These are phyloP conservation scores for Macrophomina tecta DNA, from an alignment of 2,329 filamentous ascomycete species.

Conservation along the genomic window DNA sequence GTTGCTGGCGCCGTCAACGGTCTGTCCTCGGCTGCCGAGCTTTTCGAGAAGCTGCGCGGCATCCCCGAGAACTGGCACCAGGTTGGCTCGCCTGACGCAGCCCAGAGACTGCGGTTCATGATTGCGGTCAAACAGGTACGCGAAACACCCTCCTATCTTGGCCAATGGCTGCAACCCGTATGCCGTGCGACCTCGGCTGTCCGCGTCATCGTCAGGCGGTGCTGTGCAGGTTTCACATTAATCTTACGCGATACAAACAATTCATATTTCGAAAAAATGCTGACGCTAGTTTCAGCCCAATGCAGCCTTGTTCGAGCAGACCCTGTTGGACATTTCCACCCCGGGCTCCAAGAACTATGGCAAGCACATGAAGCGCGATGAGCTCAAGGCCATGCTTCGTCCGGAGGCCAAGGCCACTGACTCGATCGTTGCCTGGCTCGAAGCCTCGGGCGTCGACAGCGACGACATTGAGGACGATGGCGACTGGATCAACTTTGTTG, in stretches of 20 bases:
- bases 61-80: slow-evolving; percentile 46
- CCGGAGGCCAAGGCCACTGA: slow-evolving; percentile 57
- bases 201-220: slow-evolving; percentile 12
- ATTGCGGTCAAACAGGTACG: slow-evolving; percentile 47
- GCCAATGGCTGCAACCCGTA: neutral
- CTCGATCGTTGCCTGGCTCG: slow-evolving; percentile 63
- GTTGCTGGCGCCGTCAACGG: slow-evolving; percentile 37
- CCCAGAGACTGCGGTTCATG: slow-evolving; percentile 45
- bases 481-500: slow-evolving; percentile 68
- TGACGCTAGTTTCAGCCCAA: slow-evolving; percentile 48
- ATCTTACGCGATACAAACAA: neutral
- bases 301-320: slow-evolving; percentile 61
- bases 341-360: slow-evolving; percentile 66
- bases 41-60: slow-evolving; percentile 40
- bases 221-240: slow-evolving; percentile 6
- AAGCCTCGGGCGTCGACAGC: slow-evolving; percentile 54
- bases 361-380: slow-evolving; percentile 65
- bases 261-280: neutral
- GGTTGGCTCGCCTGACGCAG: slow-evolving; percentile 40
- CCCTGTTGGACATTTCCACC: slow-evolving; percentile 66
- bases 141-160: neutral
- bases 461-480: slow-evolving; percentile 57
- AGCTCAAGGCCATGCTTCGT: slow-evolving; percentile 61
- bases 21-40: slow-evolving; percentile 35
- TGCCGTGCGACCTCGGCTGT: slow-evolving; percentile 9